Conservation (phyloP, 2,329 filamentous ascomycete genomes). For the Penicillium sp. region DNA sequence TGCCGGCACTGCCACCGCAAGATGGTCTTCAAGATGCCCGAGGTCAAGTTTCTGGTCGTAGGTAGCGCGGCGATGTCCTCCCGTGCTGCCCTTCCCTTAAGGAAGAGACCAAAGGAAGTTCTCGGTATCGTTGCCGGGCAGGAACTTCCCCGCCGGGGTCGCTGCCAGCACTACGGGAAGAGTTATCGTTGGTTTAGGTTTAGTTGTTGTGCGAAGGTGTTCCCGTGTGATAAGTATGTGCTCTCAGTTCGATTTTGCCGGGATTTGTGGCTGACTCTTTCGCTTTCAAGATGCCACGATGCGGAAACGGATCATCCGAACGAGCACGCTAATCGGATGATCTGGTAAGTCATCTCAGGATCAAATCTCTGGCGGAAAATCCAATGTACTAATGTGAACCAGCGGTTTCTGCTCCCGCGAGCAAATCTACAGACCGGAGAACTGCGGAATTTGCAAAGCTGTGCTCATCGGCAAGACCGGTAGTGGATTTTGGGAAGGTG, state of each 20-base stretch:
- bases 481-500: constrained; percentile 83
- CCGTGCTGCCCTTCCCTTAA: constrained; percentile 34
- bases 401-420: constrained; percentile 75
- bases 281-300: constrained; percentile 67
- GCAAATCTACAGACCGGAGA: constrained; percentile 75
- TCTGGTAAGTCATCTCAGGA: constrained; percentile 55
- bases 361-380: not conserved
- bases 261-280: constrained; percentile 4
- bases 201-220: constrained; percentile 60
- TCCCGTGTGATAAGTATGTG: constrained; percentile 58
- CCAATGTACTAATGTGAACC: not conserved
- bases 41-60: constrained; percentile 75
- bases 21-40: constrained; percentile 76
- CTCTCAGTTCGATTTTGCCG: not conserved
- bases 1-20: constrained; percentile 78
- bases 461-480: constrained; percentile 68
- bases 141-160: constrained; percentile 55
- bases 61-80: constrained; percentile 53
- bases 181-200: constrained; percentile 61
- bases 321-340: constrained; percentile 83
- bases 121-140: constrained; percentile 58
- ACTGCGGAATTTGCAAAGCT: constrained; percentile 72
- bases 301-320: constrained; percentile 68
- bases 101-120: constrained; percentile 51
- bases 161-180: constrained; percentile 58